A percentile compares a stretch with the other conserved stretches of the same genome.
Evolutionary conservation across 2,329 filamentous ascomycete species (phyloP).

Genomic region (Claviceps arundinis): DNA sequence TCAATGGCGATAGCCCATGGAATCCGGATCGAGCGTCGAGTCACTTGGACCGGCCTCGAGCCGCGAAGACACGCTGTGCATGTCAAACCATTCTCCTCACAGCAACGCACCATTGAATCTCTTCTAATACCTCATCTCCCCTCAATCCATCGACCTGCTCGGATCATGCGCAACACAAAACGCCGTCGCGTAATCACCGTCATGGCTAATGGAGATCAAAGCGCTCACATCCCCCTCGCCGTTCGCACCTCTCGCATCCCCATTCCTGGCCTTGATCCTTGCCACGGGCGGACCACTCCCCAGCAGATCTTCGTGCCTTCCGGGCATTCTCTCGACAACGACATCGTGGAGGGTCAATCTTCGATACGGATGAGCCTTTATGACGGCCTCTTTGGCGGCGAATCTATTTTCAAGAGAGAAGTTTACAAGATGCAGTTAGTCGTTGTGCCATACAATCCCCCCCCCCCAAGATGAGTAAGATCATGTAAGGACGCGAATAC

Average conservation of each 20-base stretch:
- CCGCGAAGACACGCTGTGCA: too few species aligned
- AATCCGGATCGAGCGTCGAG: constrained; percentile 27
- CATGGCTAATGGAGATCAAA: constrained; percentile 73
- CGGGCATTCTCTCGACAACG: constrained; percentile 23
- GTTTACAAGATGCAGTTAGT: too few species aligned
- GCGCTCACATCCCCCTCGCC: constrained; percentile 38
- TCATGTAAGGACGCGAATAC: too few species aligned
- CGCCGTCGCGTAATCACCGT: constrained; percentile 67
- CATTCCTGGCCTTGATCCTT: constrained; percentile 20
- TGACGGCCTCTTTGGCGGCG: constrained; percentile 62
- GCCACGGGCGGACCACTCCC: constrained; percentile 32
- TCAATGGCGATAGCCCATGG: constrained; percentile 25
- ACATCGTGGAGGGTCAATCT: constrained; percentile 50
- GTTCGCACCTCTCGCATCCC: neutral
- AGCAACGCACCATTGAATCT: too few species aligned
- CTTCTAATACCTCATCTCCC: neutral
- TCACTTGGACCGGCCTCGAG: constrained; percentile 18
- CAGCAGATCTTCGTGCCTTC: constrained; percentile 17
- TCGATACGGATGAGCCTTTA: constrained; percentile 55
- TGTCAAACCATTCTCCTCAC: too few species aligned
- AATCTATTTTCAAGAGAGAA: constrained; percentile 29
- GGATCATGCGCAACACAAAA: constrained; percentile 41
- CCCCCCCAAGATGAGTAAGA: too few species aligned
- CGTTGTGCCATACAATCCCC: too few species aligned
- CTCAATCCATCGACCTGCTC: neutral